These are phyloP conservation scores for Diplodia mutila DNA, from an alignment of 2,329 filamentous ascomycete genomes.

Conservation along the genomic window DNA sequence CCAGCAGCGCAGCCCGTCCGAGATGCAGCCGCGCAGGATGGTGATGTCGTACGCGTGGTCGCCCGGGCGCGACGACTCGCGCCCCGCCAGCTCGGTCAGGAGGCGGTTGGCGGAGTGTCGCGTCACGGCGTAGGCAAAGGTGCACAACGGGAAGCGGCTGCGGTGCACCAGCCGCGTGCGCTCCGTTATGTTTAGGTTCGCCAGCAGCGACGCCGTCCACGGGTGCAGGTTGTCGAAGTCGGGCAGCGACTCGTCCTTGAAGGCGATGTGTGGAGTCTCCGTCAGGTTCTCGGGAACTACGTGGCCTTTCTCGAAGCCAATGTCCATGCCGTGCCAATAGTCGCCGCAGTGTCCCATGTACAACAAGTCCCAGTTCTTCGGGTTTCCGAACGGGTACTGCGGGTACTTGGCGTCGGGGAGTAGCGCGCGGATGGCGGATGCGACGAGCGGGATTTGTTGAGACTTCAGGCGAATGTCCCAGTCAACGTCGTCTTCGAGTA, in stretches of 20 bases:
- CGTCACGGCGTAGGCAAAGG: conserved; percentile 51
- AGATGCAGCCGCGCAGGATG: conserved; percentile 45
- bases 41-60: conserved; percentile 47
- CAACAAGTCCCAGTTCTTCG: conserved; percentile 47
- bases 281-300: conserved; percentile 38
- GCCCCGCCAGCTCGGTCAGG: conserved; percentile 42
- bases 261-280: conserved; percentile 40
- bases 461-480: conserved; percentile 51
- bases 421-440: conserved; percentile 45
- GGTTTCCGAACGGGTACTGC: conserved; percentile 47
- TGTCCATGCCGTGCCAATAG: conserved; percentile 40
- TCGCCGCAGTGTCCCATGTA: conserved; percentile 53
- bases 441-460: conserved; percentile 47
- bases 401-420: conserved; percentile 36
- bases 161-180: conserved; percentile 46
- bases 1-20: conserved; percentile 46
- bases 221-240: conserved; percentile 43
- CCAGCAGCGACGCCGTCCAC: conserved; percentile 45
- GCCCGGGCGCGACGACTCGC: conserved; percentile 29
- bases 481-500: conserved; percentile 52
- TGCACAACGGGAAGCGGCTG: conserved; percentile 49
- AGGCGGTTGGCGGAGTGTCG: conserved; percentile 45
- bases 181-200: conserved; percentile 40
- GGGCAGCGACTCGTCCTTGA: conserved; percentile 45
- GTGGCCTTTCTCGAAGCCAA: conserved; percentile 27